These are phyloP conservation scores for Salix arbutifolia DNA, from an alignment of 345 rosid genomes.

Conservation along the genomic window DNA sequence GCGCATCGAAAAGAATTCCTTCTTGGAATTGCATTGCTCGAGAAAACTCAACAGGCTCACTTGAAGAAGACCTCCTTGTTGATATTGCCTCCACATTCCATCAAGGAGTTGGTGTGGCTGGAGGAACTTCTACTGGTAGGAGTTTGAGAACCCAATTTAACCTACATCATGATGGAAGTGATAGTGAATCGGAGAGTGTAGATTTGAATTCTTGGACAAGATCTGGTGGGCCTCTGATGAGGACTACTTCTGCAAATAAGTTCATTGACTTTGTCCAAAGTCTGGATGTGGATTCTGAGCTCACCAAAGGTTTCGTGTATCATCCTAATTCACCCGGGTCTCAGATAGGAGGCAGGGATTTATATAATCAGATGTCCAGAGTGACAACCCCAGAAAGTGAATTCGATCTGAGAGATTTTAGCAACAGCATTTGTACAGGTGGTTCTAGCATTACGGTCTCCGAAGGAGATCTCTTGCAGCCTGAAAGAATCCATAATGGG, in stretches of 20 bases:
- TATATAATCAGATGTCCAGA: conserved; percentile 34
- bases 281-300: conserved; percentile 56
- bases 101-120: conserved; percentile 41
- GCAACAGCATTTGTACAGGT: conserved; percentile 26
- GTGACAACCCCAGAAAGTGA: conserved; percentile 45
- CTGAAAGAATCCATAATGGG: conserved; percentile 65
- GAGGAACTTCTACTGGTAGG: conserved; percentile 39
- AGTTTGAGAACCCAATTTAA: conserved; percentile 35
- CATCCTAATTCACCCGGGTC: conserved; percentile 41
- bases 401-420: conserved; percentile 35
- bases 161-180: conserved; percentile 65
- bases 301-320: conserved; percentile 41
- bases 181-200: conserved; percentile 69
- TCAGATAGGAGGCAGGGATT: conserved; percentile 44
- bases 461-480: conserved; percentile 83
- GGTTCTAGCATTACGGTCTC: conserved; percentile 57
- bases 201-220: conserved; percentile 89
- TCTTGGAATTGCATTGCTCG: conserved; percentile 95
- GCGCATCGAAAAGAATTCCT: conserved; percentile 85
- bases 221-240: conserved; percentile 96
- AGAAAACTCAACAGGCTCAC: conserved; percentile 93
- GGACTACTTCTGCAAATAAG: conserved; percentile 80
- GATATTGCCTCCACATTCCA: conserved; percentile 44
- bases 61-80: conserved; percentile 56
- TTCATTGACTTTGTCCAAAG: conserved; percentile 73